Conservation (phyloP, 169 alveolate genomes). For the Toxoplasma gondii region DNA sequence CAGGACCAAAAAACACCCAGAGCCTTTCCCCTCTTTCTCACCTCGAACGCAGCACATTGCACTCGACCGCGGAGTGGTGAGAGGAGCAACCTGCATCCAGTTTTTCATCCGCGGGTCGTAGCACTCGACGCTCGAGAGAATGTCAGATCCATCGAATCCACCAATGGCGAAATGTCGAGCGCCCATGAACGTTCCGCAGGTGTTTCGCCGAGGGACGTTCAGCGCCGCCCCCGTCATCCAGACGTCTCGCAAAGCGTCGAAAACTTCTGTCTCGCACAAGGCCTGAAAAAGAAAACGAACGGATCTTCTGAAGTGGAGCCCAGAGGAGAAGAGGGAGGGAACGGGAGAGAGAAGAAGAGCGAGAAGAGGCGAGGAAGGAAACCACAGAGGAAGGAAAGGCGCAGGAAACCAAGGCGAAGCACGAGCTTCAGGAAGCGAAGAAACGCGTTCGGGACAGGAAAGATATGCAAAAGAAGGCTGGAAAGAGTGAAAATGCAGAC, state of each 20-base stretch:
- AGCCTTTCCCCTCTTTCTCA: too few relatives aligned
- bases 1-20: too few relatives aligned
- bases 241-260: conserved; percentile 85
- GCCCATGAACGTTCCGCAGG: conserved; percentile 76
- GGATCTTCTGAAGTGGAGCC: too few relatives aligned
- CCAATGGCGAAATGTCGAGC: conserved; percentile 83
- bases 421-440: too few relatives aligned
- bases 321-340: not conserved
- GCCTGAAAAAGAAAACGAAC: conserved; percentile 71
- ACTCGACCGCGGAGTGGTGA: conserved; percentile 86
- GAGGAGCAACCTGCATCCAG: conserved; percentile 86
- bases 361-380: not conserved
- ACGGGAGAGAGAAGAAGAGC: not conserved
- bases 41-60: conserved; percentile 83
- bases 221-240: conserved; percentile 84
- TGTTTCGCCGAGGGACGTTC: conserved; percentile 84
- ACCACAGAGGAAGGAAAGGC: not conserved
- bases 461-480: too few relatives aligned
- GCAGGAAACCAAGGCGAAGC: too few relatives aligned
- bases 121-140: conserved; percentile 82
- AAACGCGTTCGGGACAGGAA: too few relatives aligned
- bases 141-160: conserved; percentile 84
- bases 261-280: conserved; percentile 90
- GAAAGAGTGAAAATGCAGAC: too few relatives aligned
- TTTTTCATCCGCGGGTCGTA: conserved; percentile 85